These are phyloP conservation scores for Suillus paluster DNA, from an alignment of 768 basidiomycete genomes.

Conservation along the genomic window DNA sequence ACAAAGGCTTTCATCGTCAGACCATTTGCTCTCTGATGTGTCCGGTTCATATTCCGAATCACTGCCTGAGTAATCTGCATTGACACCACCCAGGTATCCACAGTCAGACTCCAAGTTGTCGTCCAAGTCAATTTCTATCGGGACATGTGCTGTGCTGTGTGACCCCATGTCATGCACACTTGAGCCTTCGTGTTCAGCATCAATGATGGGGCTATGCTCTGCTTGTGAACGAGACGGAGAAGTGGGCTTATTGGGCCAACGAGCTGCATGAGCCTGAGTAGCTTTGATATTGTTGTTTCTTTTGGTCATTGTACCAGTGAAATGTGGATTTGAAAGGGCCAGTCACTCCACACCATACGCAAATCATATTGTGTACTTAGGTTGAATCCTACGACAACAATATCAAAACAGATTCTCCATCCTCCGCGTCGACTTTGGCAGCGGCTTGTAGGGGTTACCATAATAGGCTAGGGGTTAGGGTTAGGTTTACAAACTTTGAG, in stretches of 20 bases:
- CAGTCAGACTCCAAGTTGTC: not conserved
- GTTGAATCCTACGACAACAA: not conserved
- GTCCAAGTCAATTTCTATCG: constrained; percentile 1
- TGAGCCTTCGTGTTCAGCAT: not conserved
- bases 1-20: not conserved
- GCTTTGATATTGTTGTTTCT: not conserved
- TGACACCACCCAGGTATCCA: constrained; percentile 7
- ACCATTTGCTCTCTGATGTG: not conserved
- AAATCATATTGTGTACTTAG: not conserved
- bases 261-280: constrained; percentile 3
- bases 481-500: constrained; percentile 1
- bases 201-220: not conserved
- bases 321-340: not conserved
- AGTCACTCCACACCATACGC: not conserved
- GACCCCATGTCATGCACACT: not conserved
- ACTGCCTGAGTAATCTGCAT: not conserved
- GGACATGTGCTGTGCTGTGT: not conserved
- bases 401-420: not conserved
- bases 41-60: not conserved
- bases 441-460: not conserved
- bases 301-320: constrained; percentile 1
- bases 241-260: constrained; percentile 1
- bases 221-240: not conserved
- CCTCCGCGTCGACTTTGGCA: not conserved
- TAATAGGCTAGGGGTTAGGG: constrained; percentile 3